A percentile compares a stretch with the other conserved stretches of the same genome.
Conservation (phyloP, 2,329 filamentous ascomycete species). For the Chlorencoelia australis region DNA sequence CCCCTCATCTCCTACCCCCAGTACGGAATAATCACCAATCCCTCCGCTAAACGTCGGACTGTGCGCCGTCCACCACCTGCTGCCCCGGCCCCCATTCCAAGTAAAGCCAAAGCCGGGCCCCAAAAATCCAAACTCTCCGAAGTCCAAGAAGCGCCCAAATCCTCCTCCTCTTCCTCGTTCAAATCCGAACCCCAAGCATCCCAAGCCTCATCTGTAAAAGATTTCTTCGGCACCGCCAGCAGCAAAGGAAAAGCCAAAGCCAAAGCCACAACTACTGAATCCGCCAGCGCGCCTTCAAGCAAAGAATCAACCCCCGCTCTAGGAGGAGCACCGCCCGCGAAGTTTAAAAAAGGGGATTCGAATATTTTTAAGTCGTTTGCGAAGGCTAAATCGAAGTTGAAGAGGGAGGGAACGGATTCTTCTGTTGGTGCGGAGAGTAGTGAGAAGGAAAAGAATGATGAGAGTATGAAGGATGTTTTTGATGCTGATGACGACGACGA, state of each 20-base stretch:
- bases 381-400: constrained; percentile 52
- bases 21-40: constrained; percentile 69
- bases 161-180: constrained; percentile 2
- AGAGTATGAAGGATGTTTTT: constrained; percentile 44
- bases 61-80: constrained; percentile 17
- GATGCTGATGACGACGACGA: constrained; percentile 45
- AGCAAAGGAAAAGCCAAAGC: constrained; percentile 26
- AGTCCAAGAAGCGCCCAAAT: constrained; percentile 9
- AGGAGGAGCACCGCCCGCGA: constrained; percentile 13
- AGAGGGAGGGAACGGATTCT: constrained; percentile 32
- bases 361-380: constrained; percentile 74
- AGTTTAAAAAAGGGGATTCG: constrained; percentile 49
- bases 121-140: constrained; percentile 7
- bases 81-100: constrained; percentile 11
- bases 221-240: constrained; percentile 28
- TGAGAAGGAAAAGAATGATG: constrained; percentile 41
- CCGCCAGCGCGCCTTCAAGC: constrained; percentile 12
- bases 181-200: constrained; percentile 16
- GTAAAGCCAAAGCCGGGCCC: constrained; percentile 10
- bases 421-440: constrained; percentile 31
- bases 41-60: constrained; percentile 45
- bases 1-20: constrained; percentile 45
- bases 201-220: constrained; percentile 24
- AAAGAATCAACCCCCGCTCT: constrained; percentile 21
- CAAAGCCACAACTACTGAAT: constrained; percentile 13